phyloP scores from a whole-genome alignment of 768 basidiomycete genomes.

The Calocybe gangraenosa region DNA sequence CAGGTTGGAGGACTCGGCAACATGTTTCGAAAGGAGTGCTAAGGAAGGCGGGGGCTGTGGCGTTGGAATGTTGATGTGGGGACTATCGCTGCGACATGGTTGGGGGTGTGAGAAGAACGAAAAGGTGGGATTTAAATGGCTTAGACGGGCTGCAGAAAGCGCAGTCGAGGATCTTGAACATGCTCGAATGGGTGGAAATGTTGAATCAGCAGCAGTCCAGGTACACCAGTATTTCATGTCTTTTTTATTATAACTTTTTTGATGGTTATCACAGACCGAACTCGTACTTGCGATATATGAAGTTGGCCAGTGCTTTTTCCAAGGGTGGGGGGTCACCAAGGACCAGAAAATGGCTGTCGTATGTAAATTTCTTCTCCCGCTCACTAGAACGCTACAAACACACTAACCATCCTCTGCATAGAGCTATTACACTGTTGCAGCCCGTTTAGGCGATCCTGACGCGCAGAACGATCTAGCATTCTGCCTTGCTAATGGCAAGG shows the following conservation, averaged over 20 bases:
- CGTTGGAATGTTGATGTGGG: slow-evolving; percentile 93
- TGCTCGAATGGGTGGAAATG: slow-evolving; percentile 42
- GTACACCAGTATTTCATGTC: slow-evolving; percentile 24
- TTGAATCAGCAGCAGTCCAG: slow-evolving; percentile 52
- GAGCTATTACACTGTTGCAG: slow-evolving; percentile 85
- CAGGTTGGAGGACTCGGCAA: slow-evolving; percentile 61
- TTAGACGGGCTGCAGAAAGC: slow-evolving; percentile 75
- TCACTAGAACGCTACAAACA: background rate
- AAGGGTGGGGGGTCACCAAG: slow-evolving; percentile 85
- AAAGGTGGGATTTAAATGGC: slow-evolving; percentile 75
- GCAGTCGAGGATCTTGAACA: slow-evolving; percentile 75
- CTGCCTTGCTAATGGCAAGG: slow-evolving; percentile 81
- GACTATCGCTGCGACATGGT: slow-evolving; percentile 77
- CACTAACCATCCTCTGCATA: slow-evolving; percentile 20
- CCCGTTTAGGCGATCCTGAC: slow-evolving; percentile 79
- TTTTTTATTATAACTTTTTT: background rate
- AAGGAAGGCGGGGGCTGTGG: slow-evolving; percentile 75
- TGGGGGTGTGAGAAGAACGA: slow-evolving; percentile 87
- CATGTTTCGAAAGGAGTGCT: slow-evolving; percentile 74
- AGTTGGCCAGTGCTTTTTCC: slow-evolving; percentile 89
- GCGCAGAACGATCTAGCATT: slow-evolving; percentile 86
- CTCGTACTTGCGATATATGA: slow-evolving; percentile 88
- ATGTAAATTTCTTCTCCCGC: slow-evolving; percentile 23
- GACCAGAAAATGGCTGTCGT: slow-evolving; percentile 90
- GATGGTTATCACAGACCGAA: slow-evolving; percentile 49